Conservation (phyloP, 208 protist species). For the Angomonas deanei region DNA sequence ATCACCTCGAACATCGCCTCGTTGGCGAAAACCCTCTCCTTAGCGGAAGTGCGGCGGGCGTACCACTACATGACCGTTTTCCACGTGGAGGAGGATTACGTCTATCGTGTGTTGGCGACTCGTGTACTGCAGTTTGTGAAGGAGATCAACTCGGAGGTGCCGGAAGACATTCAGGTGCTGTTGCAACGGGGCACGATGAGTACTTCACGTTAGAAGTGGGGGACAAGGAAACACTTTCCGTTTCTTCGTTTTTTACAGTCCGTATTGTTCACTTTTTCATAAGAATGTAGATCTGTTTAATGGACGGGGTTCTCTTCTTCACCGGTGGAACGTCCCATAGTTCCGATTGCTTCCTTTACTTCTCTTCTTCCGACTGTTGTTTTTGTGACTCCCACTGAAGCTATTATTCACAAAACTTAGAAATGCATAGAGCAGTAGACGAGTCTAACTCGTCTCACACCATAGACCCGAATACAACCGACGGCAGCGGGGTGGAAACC, state of each 20-base stretch:
- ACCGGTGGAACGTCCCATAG: too few species aligned
- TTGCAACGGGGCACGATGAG: slow-evolving; percentile 70
- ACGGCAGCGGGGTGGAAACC: background rate
- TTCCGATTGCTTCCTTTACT: too few species aligned
- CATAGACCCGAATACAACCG: background rate
- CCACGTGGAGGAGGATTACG: slow-evolving; percentile 77
- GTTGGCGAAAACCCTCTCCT: slow-evolving; percentile 65
- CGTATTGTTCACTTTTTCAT: background rate
- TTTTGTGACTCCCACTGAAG: too few species aligned
- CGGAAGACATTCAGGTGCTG: slow-evolving; percentile 74
- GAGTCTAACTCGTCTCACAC: background rate
- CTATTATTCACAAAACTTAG: too few species aligned
- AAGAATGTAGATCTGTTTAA: too few species aligned
- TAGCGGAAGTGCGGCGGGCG: slow-evolving; percentile 79
- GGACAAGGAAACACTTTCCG: background rate
- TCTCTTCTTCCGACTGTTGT: too few species aligned
- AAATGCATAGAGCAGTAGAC: background rate
- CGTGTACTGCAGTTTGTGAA: slow-evolving; percentile 86
- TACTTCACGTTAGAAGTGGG: slow-evolving; percentile 4
- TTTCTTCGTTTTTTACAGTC: background rate
- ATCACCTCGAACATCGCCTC: slow-evolving; percentile 55
- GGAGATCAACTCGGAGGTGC: slow-evolving; percentile 84
- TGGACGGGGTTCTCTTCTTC: too few species aligned
- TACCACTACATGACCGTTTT: slow-evolving; percentile 70
- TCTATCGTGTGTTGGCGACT: slow-evolving; percentile 67